Percentiles rank a stretch among this genome's conserved stretches.
Conservation (phyloP, 2,329 filamentous ascomycete genomes). For the Pestalotiopsis sp. region DNA sequence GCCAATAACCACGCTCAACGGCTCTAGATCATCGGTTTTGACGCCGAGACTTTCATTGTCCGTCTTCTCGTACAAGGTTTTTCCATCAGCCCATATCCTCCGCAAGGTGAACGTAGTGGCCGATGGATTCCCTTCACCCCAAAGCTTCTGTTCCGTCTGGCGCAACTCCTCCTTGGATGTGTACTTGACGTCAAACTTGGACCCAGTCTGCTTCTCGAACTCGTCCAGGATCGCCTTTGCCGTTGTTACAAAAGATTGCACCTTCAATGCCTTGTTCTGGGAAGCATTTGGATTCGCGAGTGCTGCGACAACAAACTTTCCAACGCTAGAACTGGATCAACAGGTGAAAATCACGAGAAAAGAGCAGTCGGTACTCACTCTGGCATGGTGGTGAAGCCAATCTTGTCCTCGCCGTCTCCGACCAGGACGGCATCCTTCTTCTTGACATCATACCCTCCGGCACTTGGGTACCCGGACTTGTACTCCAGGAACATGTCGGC, state of each 20-base stretch:
- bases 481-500: conserved; percentile 53
- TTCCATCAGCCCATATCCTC: conserved; percentile 72
- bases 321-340: conserved; percentile 49
- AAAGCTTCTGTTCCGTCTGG: conserved; percentile 58
- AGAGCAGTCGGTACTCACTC: conserved; percentile 55
- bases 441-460: conserved; percentile 60
- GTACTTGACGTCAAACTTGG: conserved; percentile 54
- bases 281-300: conserved; percentile 56
- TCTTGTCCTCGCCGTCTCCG: conserved; percentile 58
- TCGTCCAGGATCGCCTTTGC: conserved; percentile 63
- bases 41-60: conserved; percentile 63
- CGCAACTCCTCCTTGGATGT: conserved; percentile 55
- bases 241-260: conserved; percentile 71
- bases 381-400: conserved; percentile 70
- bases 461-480: conserved; percentile 34
- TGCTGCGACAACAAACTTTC: conserved; percentile 63
- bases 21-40: conserved; percentile 49
- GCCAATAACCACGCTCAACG: conserved; percentile 46
- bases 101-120: conserved; percentile 61
- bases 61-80: conserved; percentile 67
- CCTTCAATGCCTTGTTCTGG: conserved; percentile 58
- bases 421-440: conserved; percentile 60
- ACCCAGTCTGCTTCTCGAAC: conserved; percentile 65
- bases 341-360: too few species aligned
- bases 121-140: conserved; percentile 49